phyloP scores from a whole-genome alignment of 1,284 basidiomycete species.

The Amylostereum areolatum region DNA sequence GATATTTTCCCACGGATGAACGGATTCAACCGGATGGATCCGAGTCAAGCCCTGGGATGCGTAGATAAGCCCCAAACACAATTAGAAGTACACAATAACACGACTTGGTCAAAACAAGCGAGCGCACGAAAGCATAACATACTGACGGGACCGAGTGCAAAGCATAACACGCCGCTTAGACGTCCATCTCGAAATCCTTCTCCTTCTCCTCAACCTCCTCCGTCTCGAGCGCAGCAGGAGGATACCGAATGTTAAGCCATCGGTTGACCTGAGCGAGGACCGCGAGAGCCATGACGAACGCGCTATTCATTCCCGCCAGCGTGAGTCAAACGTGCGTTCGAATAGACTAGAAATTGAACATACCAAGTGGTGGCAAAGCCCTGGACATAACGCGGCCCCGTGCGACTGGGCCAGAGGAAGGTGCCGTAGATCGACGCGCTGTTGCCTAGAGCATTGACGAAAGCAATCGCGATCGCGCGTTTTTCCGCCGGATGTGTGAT shows the following conservation, averaged over 20 bases:
- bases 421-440: conserved; percentile 34
- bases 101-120: too few species aligned
- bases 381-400: conserved; percentile 32
- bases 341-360: neutral
- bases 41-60: too few species aligned
- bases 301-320: too few species aligned
- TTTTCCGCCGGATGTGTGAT: conserved; percentile 13
- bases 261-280: conserved; percentile 16
- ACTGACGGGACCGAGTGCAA: too few species aligned
- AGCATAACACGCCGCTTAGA: too few species aligned
- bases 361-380: conserved; percentile 30
- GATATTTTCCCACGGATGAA: too few species aligned
- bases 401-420: conserved; percentile 35
- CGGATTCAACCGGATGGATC: too few species aligned
- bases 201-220: neutral
- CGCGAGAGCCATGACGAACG: conserved; percentile 16
- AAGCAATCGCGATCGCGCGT: conserved; percentile 1
- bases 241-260: neutral
- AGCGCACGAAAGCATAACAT: too few species aligned
- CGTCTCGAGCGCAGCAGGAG: neutral
- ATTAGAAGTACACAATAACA: too few species aligned
- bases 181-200: too few species aligned
- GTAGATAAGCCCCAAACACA: too few species aligned
- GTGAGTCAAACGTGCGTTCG: neutral
- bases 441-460: conserved; percentile 19